These are phyloP conservation scores for Quercus ilex DNA, from an alignment of 306 rosid genomes.

Conservation along the genomic window DNA sequence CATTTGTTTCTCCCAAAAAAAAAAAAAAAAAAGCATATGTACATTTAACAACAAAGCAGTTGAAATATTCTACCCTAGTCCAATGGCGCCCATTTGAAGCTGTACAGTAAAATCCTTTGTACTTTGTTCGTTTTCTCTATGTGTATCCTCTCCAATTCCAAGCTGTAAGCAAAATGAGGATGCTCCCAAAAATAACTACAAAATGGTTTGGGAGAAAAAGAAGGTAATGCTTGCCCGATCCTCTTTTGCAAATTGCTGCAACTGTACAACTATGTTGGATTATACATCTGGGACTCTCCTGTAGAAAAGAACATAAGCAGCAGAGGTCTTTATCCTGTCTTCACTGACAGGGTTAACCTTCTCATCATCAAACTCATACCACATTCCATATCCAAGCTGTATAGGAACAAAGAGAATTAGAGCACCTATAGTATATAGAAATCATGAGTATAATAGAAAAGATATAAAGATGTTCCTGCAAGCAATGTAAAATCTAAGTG, in stretches of 20 bases:
- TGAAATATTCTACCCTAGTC: constrained; percentile 17
- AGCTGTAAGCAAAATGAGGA: neutral
- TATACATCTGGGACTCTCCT: constrained; percentile 47
- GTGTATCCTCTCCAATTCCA: constrained; percentile 17
- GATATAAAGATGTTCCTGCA: neutral
- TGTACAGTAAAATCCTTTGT: constrained; percentile 32
- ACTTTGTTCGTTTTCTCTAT: constrained; percentile 22
- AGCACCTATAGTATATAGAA: constrained; percentile 4
- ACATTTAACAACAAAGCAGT: constrained; percentile 21
- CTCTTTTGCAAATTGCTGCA: constrained; percentile 24
- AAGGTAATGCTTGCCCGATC: neutral
- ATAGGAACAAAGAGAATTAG: constrained; percentile 5
- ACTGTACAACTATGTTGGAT: constrained; percentile 27
- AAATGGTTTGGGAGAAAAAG: neutral
- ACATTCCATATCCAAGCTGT: constrained; percentile 54
- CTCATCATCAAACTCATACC: constrained; percentile 84
- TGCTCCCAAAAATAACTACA: constrained; percentile 2
- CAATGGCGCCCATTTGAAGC: constrained; percentile 35
- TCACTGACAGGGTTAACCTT: constrained; percentile 44
- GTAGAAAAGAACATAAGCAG: constrained; percentile 91
- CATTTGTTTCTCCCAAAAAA: too few species aligned
- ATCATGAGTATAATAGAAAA: constrained; percentile 3
- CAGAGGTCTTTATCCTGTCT: constrained; percentile 54
- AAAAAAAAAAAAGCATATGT: constrained; percentile 29
- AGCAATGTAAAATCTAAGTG: neutral